These are phyloP conservation scores for Buddleja alternifolia DNA, from an alignment of 257 asterid species.

Conservation along the genomic window DNA sequence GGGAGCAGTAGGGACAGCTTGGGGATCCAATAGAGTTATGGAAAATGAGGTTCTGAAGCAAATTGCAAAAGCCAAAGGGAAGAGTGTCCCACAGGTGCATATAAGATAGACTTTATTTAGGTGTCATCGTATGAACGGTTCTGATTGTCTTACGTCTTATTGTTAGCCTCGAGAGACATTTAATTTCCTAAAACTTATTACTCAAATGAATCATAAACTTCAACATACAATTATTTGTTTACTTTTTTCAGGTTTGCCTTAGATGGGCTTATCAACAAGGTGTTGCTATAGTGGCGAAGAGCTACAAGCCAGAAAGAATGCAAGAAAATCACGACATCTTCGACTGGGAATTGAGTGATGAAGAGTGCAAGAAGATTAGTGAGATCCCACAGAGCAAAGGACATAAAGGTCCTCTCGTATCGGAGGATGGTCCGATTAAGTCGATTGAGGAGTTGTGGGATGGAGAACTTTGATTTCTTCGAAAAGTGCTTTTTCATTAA, in stretches of 20 bases:
- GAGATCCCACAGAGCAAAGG: constrained; percentile 27
- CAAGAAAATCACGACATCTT: constrained; percentile 21
- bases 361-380: constrained; percentile 24
- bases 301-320: constrained; percentile 31
- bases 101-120: too few species aligned
- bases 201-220: too few species aligned
- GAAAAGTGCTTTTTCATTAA: background rate
- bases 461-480: constrained; percentile 20
- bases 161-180: background rate
- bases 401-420: constrained; percentile 14
- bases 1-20: constrained; percentile 24
- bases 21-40: constrained; percentile 31
- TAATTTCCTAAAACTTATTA: background rate
- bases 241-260: constrained; percentile 8
- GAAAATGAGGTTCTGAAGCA: constrained; percentile 20
- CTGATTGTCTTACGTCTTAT: too few species aligned
- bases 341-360: constrained; percentile 28
- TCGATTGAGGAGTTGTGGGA: constrained; percentile 29
- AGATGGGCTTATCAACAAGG: constrained; percentile 29
- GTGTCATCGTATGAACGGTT: too few species aligned
- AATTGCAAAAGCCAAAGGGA: constrained; percentile 26
- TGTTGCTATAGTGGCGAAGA: constrained; percentile 17
- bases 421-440: constrained; percentile 19
- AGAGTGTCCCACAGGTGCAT: constrained; percentile 25
- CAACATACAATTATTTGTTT: background rate